phyloP scores from a whole-genome alignment of 192 early-diverging fungal genomes.

The Coemansia sp. region DNA sequence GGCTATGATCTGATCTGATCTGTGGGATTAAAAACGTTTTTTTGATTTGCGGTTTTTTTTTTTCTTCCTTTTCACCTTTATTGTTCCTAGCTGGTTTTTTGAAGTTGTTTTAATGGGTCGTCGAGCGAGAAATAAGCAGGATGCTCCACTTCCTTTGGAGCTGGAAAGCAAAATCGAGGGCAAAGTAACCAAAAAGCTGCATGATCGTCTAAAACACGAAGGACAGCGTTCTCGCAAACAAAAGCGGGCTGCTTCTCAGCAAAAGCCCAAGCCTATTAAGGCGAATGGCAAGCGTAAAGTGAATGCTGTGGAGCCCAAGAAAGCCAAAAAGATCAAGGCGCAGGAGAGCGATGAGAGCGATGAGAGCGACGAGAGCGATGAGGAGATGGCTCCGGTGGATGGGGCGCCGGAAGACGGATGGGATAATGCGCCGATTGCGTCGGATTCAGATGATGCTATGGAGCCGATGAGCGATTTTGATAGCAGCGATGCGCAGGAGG shows the following conservation, averaged over 20 bases:
- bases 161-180: constrained; percentile 44
- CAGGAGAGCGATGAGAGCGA: constrained; percentile 1
- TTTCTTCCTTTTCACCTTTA: background rate
- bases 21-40: constrained; percentile 7
- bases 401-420: constrained; percentile 42
- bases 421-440: constrained; percentile 49
- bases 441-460: constrained; percentile 51
- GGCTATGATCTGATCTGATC: too few relatives aligned
- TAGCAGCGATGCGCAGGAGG: constrained; percentile 2
- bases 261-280: background rate
- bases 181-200: constrained; percentile 40
- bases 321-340: constrained; percentile 7
- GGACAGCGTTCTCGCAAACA: constrained; percentile 30
- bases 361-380: constrained; percentile 32
- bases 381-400: constrained; percentile 48
- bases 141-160: constrained; percentile 40
- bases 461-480: constrained; percentile 53
- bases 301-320: background rate
- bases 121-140: constrained; percentile 54
- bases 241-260: background rate
- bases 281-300: constrained; percentile 11
- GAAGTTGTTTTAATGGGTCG: constrained; percentile 52
- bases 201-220: constrained; percentile 43
- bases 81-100: too few relatives aligned
- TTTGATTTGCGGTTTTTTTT: background rate